Evolutionary conservation across 148 eudicot species (phyloP).

Genomic region (Polygonum maritimum): DNA sequence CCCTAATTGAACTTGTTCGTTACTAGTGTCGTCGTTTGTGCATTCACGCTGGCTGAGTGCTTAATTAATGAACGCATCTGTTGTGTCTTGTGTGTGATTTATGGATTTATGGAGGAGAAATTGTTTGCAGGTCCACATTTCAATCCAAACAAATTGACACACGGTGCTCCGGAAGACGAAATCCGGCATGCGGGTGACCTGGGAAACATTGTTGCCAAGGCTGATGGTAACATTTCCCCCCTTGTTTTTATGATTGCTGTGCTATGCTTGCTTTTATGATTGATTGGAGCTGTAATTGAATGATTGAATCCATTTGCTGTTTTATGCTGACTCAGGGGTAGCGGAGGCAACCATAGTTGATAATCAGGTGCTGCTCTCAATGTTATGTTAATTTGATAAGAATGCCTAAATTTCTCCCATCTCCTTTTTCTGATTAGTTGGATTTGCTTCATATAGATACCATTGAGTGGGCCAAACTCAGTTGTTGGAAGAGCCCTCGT

Average conservation of each 20-base stretch:
- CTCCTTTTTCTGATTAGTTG: not conserved
- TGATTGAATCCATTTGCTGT: conserved; percentile 1
- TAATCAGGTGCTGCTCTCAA: conserved; percentile 49
- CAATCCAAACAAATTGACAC: conserved; percentile 77
- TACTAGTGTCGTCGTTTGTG: not conserved
- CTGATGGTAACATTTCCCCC: conserved; percentile 41
- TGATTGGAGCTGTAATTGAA: not conserved
- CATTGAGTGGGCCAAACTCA: conserved; percentile 69
- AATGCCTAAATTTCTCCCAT: not conserved
- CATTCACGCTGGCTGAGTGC: not conserved
- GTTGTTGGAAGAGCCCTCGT: conserved; percentile 92
- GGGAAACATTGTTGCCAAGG: conserved; percentile 98
- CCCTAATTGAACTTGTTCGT: not conserved
- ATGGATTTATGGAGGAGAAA: not conserved
- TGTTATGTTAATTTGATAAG: not conserved
- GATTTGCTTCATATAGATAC: conserved; percentile 45
- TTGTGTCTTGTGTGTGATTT: not conserved
- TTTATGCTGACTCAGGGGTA: conserved; percentile 42
- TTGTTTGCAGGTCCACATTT: conserved; percentile 61
- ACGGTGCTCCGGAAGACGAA: conserved; percentile 96
- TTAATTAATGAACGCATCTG: not conserved
- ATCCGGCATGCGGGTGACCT: conserved; percentile 99
- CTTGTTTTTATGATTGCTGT: not conserved
- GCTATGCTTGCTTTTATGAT: conserved; percentile 7
- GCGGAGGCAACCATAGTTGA: conserved; percentile 88